Evolutionary conservation across 305 asterid genomes (phyloP).

Genomic region (Solanum hybrid): DNA sequence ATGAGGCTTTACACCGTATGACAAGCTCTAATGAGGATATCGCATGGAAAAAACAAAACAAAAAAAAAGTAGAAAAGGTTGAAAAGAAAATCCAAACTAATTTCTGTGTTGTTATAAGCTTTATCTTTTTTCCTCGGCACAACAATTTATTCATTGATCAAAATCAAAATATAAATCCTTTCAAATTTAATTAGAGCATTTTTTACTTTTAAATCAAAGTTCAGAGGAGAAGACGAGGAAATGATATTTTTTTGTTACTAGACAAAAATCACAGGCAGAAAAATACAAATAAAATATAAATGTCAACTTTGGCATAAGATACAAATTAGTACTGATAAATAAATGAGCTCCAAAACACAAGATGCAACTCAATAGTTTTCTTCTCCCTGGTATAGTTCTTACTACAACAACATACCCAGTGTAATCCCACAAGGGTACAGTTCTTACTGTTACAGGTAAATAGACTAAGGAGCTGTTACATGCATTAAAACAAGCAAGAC

Average conservation of each 20-base stretch:
- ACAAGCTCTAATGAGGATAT: neutral
- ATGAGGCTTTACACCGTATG: neutral
- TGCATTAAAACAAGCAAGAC: neutral
- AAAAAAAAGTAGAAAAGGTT: neutral
- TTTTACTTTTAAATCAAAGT: neutral
- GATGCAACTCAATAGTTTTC: neutral
- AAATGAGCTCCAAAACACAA: neutral
- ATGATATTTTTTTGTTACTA: neutral
- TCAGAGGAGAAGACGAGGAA: neutral
- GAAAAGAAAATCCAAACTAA: neutral
- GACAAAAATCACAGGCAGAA: neutral
- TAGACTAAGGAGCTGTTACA: neutral
- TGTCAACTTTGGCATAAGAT: neutral
- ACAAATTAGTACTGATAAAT: neutral
- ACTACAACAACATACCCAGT: neutral
- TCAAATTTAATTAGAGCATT: neutral
- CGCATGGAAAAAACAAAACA: neutral
- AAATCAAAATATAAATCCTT: neutral
- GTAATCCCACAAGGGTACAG: neutral
- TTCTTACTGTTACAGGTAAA: neutral
- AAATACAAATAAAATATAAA: neutral
- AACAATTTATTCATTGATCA: neutral
- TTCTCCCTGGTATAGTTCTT: neutral
- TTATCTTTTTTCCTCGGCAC: neutral
- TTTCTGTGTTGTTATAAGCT: neutral